Percentiles rank a stretch among this genome's conserved stretches.
These are phyloP conservation scores for Fusarium nygamai DNA, from an alignment of 2,329 filamentous ascomycete species.

Conservation along the genomic window DNA sequence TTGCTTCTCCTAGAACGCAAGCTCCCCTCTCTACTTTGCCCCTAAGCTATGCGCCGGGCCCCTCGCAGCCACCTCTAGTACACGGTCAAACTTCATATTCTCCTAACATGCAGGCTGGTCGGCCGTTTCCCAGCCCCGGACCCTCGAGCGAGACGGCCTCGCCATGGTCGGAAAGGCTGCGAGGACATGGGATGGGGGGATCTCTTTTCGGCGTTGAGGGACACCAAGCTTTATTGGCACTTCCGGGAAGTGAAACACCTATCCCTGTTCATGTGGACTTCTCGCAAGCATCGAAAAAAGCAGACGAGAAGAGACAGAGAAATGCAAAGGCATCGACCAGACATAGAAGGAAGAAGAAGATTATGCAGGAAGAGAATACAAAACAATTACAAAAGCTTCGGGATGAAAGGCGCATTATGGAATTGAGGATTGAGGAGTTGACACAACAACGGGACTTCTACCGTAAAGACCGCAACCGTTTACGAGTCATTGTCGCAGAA, in stretches of 20 bases:
- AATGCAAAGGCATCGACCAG: constrained; percentile 88
- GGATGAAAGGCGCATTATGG: constrained; percentile 72
- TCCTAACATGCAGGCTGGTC: constrained; percentile 31
- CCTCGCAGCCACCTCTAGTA: constrained; percentile 17
- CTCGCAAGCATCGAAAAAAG: constrained; percentile 81
- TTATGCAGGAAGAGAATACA: constrained; percentile 78
- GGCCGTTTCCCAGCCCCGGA: constrained; percentile 33
- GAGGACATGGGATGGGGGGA: constrained; percentile 41
- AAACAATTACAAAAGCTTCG: constrained; percentile 75
- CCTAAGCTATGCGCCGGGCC: constrained; percentile 32
- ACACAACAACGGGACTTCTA: constrained; percentile 71
- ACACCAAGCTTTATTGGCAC: constrained; percentile 51
- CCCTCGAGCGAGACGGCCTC: constrained; percentile 37
- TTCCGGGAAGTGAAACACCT: constrained; percentile 51
- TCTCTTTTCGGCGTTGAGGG: constrained; percentile 44
- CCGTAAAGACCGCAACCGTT: constrained; percentile 74
- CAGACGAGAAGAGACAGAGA: constrained; percentile 84
- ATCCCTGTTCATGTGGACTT: constrained; percentile 78
- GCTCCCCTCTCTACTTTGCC: constrained; percentile 37
- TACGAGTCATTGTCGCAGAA: constrained; percentile 71
- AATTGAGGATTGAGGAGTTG: constrained; percentile 59
- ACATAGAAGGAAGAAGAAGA: constrained; percentile 83
- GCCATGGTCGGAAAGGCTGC: constrained; percentile 47
- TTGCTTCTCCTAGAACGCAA: constrained; percentile 36
- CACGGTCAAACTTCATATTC: constrained; percentile 33